Conservation (phyloP, 768 basidiomycete genomes). For the Mycena sanguinolenta region DNA sequence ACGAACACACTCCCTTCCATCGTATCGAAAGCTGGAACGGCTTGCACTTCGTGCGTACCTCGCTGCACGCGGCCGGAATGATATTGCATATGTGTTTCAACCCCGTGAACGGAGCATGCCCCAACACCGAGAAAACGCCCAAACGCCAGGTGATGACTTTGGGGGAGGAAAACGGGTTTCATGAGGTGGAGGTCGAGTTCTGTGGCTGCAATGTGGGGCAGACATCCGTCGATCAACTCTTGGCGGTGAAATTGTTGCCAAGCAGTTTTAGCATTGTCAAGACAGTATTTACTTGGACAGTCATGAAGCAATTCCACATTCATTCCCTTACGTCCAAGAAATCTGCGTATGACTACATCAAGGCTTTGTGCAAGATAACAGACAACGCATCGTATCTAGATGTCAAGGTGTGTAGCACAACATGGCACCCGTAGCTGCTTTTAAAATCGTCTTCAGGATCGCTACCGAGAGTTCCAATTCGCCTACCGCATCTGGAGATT, state of each 20-base stretch:
- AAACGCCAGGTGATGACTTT: background rate
- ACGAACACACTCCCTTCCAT: background rate
- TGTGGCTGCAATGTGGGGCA: background rate
- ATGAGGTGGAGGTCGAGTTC: background rate
- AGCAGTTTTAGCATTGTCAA: slow-evolving; percentile 28
- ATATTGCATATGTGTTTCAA: too few species aligned
- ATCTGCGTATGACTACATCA: slow-evolving; percentile 46
- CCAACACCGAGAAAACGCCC: background rate
- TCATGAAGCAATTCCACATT: slow-evolving; percentile 46
- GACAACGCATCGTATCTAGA: slow-evolving; percentile 24
- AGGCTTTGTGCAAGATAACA: slow-evolving; percentile 38
- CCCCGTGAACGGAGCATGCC: too few species aligned
- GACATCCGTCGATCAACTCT: slow-evolving; percentile 4
- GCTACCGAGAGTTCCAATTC: slow-evolving; percentile 27
- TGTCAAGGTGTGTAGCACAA: background rate
- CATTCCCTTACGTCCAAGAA: slow-evolving; percentile 49
- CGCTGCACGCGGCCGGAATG: too few species aligned
- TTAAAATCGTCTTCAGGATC: slow-evolving; percentile 17
- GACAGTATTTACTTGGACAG: slow-evolving; percentile 32
- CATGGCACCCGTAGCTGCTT: background rate
- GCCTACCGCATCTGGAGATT: slow-evolving; percentile 31
- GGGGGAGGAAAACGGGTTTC: background rate
- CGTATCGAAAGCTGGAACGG: background rate
- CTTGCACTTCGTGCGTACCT: background rate
- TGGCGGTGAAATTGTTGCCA: slow-evolving; percentile 30